phyloP scores from a whole-genome alignment of 139 green algal species.

The Chlorella sorokiniana region DNA sequence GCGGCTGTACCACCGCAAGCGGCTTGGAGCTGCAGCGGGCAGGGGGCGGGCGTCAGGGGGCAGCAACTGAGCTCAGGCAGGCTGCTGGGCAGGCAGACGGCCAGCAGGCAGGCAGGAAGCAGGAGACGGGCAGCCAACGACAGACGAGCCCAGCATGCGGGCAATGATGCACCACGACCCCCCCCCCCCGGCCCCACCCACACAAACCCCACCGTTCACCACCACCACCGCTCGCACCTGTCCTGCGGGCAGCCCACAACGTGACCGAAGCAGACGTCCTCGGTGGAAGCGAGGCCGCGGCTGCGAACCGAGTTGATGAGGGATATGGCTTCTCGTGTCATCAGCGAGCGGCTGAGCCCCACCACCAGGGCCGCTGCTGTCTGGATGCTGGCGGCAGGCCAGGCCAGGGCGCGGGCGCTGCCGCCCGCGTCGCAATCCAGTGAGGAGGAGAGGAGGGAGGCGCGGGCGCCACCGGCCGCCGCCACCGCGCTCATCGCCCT shows the following conservation, averaged over 20 bases:
- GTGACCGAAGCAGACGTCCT: conserved; percentile 75
- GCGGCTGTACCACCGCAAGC: conserved; percentile 86
- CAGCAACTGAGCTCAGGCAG: background rate
- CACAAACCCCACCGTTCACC: background rate
- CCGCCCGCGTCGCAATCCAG: conserved; percentile 13
- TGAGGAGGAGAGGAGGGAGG: conserved; percentile 19
- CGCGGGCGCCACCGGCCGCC: background rate
- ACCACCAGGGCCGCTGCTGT: conserved; percentile 68
- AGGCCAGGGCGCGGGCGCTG: conserved; percentile 28
- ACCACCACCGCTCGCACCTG: background rate
- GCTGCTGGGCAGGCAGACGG: background rate
- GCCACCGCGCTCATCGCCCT: conserved; percentile 58
- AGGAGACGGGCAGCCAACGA: background rate
- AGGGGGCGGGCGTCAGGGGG: background rate
- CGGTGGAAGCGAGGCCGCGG: conserved; percentile 58
- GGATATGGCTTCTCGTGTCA: conserved; percentile 74
- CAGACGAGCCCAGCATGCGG: background rate
- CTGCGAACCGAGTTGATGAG: conserved; percentile 62
- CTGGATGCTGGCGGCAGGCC: conserved; percentile 63
- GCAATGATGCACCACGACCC: background rate
- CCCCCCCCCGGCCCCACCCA: too few relatives aligned
- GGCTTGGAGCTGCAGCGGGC: conserved; percentile 49
- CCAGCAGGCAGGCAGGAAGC: background rate
- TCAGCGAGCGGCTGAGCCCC: conserved; percentile 71
- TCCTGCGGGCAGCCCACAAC: conserved; percentile 75